Percentiles rank a stretch among this genome's conserved stretches.
phyloP scores from a whole-genome alignment of 306 rosid genomes.

The Vicia villosa region DNA sequence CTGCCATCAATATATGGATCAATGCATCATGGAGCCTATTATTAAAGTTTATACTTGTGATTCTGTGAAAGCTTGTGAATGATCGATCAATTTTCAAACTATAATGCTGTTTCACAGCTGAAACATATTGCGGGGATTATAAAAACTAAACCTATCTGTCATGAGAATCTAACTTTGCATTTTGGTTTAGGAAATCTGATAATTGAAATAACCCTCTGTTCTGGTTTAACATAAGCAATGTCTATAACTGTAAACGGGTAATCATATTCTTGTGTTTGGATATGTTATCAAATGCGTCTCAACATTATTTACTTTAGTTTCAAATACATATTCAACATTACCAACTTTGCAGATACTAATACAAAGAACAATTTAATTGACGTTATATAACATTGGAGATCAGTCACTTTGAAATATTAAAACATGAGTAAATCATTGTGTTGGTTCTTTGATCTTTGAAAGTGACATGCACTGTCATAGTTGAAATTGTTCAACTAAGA shows the following conservation, averaged over 20 bases:
- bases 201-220: background rate
- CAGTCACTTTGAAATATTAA: background rate
- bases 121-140: background rate
- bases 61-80: background rate
- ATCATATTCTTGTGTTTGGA: background rate
- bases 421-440: no score
- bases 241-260: background rate
- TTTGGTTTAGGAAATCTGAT: background rate
- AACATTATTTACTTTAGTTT: background rate
- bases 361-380: background rate
- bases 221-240: background rate
- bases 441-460: no score
- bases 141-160: background rate
- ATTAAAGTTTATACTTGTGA: background rate
- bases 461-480: no score
- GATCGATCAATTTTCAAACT: background rate
- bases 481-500: no score
- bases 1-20: background rate
- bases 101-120: background rate
- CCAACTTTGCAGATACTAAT: background rate
- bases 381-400: background rate
- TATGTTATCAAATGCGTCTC: background rate
- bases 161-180: background rate
- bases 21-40: constrained; percentile 1
- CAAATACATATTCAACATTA: background rate